Evolutionary conservation across 768 basidiomycete genomes (phyloP).

Genomic region (Galerina sulciceps): DNA sequence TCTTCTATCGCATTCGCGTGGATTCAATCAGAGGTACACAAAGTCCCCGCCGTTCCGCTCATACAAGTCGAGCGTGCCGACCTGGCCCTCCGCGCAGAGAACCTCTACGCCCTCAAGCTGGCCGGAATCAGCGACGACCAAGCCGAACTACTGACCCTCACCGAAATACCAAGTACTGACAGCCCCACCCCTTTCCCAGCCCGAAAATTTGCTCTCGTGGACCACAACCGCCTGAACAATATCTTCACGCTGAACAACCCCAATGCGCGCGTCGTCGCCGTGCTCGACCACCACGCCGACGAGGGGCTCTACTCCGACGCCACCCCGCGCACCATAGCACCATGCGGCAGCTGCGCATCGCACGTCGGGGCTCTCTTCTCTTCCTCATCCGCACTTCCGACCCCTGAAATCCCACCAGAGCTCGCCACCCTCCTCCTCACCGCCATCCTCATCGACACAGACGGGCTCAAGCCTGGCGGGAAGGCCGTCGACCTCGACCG

Average conservation of each 20-base stretch:
- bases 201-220: conserved; percentile 78
- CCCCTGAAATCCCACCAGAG: conserved; percentile 51
- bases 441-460: conserved; percentile 87
- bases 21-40: conserved; percentile 61
- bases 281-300: conserved; percentile 94
- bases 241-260: conserved; percentile 45
- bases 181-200: conserved; percentile 44
- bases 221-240: conserved; percentile 78
- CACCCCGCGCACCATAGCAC: conserved; percentile 67
- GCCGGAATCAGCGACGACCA: conserved; percentile 55
- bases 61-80: conserved; percentile 71
- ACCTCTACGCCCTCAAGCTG: conserved; percentile 71
- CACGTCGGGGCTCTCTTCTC: conserved; percentile 45
- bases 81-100: conserved; percentile 84
- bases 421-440: conserved; percentile 80
- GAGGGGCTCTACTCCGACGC: conserved; percentile 69
- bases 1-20: conserved; percentile 86
- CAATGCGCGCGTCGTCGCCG: conserved; percentile 61
- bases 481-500: conserved; percentile 75
- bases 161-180: conserved; percentile 59
- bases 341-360: conserved; percentile 82
- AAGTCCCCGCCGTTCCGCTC: conserved; percentile 69
- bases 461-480: conserved; percentile 74
- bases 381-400: too few relatives aligned
- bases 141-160: conserved; percentile 65